Evolutionary conservation across 805 yeast genomes (phyloP).

Genomic region (Candida coquimbonensis): DNA sequence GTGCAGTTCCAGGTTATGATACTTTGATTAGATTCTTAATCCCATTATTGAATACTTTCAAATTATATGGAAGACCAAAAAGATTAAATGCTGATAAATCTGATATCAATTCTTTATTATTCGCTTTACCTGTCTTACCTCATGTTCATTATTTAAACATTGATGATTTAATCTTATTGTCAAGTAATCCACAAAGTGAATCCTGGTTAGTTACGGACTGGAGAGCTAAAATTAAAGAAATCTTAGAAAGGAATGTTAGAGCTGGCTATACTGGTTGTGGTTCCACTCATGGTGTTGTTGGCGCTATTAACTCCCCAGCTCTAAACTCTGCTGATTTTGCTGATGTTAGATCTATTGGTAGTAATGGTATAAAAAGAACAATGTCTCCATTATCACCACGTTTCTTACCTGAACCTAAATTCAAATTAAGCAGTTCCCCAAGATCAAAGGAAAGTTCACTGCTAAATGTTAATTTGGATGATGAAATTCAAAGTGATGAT

Average conservation of each 20-base stretch:
- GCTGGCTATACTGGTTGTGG: slow-evolving; percentile 76
- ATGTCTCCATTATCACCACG: slow-evolving; percentile 31
- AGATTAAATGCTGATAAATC: slow-evolving; percentile 65
- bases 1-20: slow-evolving; percentile 77
- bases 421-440: slow-evolving; percentile 15
- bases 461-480: slow-evolving; percentile 10
- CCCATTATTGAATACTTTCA: slow-evolving; percentile 70
- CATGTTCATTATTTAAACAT: slow-evolving; percentile 64
- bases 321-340: slow-evolving; percentile 29
- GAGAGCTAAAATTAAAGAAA: slow-evolving; percentile 47
- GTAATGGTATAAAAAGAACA: slow-evolving; percentile 15
- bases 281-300: slow-evolving; percentile 52
- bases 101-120: slow-evolving; percentile 57
- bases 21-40: slow-evolving; percentile 76
- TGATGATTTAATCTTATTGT: slow-evolving; percentile 46
- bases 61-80: slow-evolving; percentile 73
- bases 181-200: slow-evolving; percentile 25
- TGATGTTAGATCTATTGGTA: slow-evolving; percentile 9
- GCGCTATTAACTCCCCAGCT: slow-evolving; percentile 50
- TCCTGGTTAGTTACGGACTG: slow-evolving; percentile 59
- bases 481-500: slow-evolving; percentile 2
- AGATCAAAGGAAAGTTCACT: slow-evolving; percentile 17
- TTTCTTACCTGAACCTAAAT: slow-evolving; percentile 29
- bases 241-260: slow-evolving; percentile 45
- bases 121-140: slow-evolving; percentile 81